Conservation (phyloP, 768 basidiomycete species). For the Auricularia auricula-judae region DNA sequence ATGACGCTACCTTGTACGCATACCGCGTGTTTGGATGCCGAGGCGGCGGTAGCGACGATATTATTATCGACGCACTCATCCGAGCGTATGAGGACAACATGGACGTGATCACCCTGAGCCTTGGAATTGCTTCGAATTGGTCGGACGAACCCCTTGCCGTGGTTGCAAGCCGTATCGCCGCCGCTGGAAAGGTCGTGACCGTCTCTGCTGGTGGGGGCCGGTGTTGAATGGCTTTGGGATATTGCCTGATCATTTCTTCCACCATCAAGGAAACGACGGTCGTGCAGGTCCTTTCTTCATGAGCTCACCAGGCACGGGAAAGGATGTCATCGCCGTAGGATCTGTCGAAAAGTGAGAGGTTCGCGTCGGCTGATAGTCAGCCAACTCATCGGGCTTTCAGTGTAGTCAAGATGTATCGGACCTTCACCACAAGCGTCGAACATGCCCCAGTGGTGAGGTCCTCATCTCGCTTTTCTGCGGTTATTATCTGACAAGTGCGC, state of each 20-base stretch:
- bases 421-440: not conserved
- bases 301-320: slow-evolving; percentile 39
- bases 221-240: too few relatives aligned
- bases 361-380: too few relatives aligned
- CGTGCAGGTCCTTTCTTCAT: slow-evolving; percentile 51
- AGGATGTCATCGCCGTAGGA: slow-evolving; percentile 39
- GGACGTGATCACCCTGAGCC: slow-evolving; percentile 53
- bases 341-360: slow-evolving; percentile 29
- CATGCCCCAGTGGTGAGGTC: too few relatives aligned
- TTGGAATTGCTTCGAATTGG: slow-evolving; percentile 56
- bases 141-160: slow-evolving; percentile 42
- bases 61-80: slow-evolving; percentile 40
- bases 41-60: slow-evolving; percentile 23
- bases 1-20: slow-evolving; percentile 39
- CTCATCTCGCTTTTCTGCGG: too few relatives aligned
- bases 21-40: slow-evolving; percentile 51
- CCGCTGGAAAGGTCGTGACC: slow-evolving; percentile 46
- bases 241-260: too few relatives aligned
- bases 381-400: not conserved
- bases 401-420: not conserved
- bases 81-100: slow-evolving; percentile 39
- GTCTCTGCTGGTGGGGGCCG: slow-evolving; percentile 38
- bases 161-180: slow-evolving; percentile 47
- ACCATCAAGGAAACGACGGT: slow-evolving; percentile 23
- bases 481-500: too few relatives aligned